Evolutionary conservation across 106 monocot genomes (phyloP), one percentile per base, ranked within the genome.

Genomic region (Allium cepa): DNA sequence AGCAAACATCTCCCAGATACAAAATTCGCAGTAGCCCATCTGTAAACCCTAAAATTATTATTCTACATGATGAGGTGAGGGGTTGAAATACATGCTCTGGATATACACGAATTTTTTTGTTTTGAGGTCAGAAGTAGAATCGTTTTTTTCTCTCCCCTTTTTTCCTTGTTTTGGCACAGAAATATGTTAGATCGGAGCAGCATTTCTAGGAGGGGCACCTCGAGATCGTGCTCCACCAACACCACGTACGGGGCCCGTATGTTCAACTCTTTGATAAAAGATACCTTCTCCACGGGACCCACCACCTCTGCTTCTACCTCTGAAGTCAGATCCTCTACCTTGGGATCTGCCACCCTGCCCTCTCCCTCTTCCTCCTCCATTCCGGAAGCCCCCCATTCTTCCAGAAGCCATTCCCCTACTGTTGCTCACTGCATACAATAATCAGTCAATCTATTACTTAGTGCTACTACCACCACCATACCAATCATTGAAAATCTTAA

Each of bases 281-380:
- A 52, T 27, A 14, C 64, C 73, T 58, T 73, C 83, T 59, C 68
- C 78, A 51, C 70, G 85, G 9, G 76, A 65, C 36, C 78, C 82
- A 15, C 73, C 71, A 8, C 76, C 16, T n/a, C 79, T 57, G 55
- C 76, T 73, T 59, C 81, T 71, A 72, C 69, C 75, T 8, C 69
- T 73, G 46, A 50, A 79, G 11, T 76, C 84, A 10, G 27, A 10
- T 10, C 77, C 75, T 9, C 85, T 76, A 3, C 76, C 79, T n/a
- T 79, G 79, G 26, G 73, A 76, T 66, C 76, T 76, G 13, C 76
- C 76, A 56, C 82, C 73, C 47, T 73, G 70, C 58, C 82, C 79
- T 16, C 67, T 75, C 28, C 75, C 78, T 57, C 81, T 81, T 17
- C 9, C 2, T 50, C 85, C 81, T 59, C 81, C 81, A 15, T 59